A percentile compares a stretch with the other conserved stretches of the same genome.
Conservation (phyloP, 495 filamentous ascomycete species). For the Aspergillus panamensis region DNA sequence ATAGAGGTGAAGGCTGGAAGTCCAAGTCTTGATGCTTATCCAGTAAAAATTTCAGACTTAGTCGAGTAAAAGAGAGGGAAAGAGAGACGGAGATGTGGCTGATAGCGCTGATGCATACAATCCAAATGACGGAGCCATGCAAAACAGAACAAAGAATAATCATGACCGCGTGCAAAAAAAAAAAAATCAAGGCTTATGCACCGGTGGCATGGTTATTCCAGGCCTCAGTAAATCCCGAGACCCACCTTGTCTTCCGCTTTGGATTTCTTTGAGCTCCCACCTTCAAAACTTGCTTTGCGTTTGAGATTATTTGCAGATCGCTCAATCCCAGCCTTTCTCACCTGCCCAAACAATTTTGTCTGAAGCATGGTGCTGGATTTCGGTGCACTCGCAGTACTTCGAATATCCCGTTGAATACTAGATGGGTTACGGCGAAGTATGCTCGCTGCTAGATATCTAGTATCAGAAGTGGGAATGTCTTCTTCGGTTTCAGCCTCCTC, state of each 20-base stretch:
- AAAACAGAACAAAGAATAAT: not conserved
- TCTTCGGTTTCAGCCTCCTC: conserved; percentile 58
- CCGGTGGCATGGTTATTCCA: conserved; percentile 28
- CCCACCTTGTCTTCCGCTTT: conserved; percentile 55
- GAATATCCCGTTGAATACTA: conserved; percentile 21
- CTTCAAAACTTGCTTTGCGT: conserved; percentile 54
- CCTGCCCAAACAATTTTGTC: conserved; percentile 64
- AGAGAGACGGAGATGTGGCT: not conserved
- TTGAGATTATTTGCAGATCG: conserved; percentile 44
- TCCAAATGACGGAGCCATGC: not conserved
- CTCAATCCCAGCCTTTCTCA: conserved; percentile 55
- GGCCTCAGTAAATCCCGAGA: conserved; percentile 54
- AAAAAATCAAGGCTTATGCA: conserved; percentile 14
- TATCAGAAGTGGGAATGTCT: conserved; percentile 52
- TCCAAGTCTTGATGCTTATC: not conserved
- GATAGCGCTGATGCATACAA: not conserved
- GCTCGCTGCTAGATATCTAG: conserved; percentile 47
- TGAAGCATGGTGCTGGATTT: conserved; percentile 51
- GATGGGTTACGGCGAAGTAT: conserved; percentile 48
- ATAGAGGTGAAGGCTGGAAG: conserved; percentile 6
- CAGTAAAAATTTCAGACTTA: no score
- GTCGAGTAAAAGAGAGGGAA: not conserved
- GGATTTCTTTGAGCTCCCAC: conserved; percentile 56
- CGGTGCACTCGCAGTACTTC: conserved; percentile 24
- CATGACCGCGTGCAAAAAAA: not conserved